Evolutionary conservation across 805 yeast species (phyloP).

Genomic region (Saccharomycopsis fibuligera): DNA sequence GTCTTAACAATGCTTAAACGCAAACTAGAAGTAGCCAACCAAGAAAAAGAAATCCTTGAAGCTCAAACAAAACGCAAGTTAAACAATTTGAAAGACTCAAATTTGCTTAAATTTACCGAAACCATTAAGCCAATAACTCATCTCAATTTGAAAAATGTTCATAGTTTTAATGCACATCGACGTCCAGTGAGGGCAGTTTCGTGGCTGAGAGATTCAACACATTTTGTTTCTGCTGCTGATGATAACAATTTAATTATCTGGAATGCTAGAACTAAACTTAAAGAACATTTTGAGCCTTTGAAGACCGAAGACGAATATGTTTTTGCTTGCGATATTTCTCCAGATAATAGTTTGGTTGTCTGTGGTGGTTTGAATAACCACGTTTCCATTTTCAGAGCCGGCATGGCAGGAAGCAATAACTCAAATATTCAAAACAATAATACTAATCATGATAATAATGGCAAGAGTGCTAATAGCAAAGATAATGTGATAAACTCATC

Average conservation of each 20-base stretch:
- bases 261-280: constrained; percentile 71
- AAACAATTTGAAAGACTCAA: constrained; percentile 7
- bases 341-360: constrained; percentile 60
- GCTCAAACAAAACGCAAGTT: constrained; percentile 9
- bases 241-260: constrained; percentile 82
- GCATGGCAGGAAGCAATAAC: no score
- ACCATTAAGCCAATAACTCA: not conserved
- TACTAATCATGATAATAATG: not conserved
- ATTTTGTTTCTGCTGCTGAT: constrained; percentile 68
- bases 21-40: constrained; percentile 1
- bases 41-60: constrained; percentile 10
- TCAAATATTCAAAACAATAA: not conserved
- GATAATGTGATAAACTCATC: not conserved
- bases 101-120: constrained; percentile 7
- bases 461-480: not conserved
- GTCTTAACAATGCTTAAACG: not conserved
- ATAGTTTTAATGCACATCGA: constrained; percentile 38
- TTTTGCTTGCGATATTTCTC: constrained; percentile 65
- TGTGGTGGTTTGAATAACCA: constrained; percentile 79
- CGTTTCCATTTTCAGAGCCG: constrained; percentile 58
- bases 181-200: constrained; percentile 63
- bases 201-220: constrained; percentile 61
- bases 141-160: constrained; percentile 8
- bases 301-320: constrained; percentile 65
- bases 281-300: constrained; percentile 41